phyloP scores from a whole-genome alignment of 2,329 filamentous ascomycete genomes.

The Bimuria novae-zelandiae region DNA sequence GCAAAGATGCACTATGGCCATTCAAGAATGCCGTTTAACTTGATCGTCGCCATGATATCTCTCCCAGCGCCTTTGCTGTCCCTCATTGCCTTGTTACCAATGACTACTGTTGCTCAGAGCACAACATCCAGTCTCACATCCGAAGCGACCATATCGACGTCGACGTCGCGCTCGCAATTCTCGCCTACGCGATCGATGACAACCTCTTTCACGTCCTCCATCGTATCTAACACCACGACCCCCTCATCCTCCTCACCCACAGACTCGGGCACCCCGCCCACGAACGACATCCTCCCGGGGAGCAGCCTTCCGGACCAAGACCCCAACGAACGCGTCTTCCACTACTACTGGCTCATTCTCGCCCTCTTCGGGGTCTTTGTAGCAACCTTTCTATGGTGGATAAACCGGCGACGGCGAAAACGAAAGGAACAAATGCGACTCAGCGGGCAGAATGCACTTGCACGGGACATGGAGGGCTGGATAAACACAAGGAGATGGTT shows the following conservation, averaged over 20 bases:
- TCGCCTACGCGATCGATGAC: conserved; percentile 4
- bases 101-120: not conserved
- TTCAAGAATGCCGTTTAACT: not conserved
- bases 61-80: conserved; percentile 4
- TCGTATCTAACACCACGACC: conserved; percentile 12
- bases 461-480: conserved; percentile 45
- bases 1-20: conserved; percentile 5
- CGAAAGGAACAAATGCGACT: conserved; percentile 32
- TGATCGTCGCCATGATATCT: not conserved
- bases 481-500: conserved; percentile 36
- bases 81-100: conserved; percentile 4
- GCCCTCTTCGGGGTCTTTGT: conserved; percentile 55
- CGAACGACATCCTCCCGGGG: conserved; percentile 15
- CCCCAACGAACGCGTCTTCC: conserved; percentile 40
- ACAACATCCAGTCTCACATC: not conserved
- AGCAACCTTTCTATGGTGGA: conserved; percentile 49
- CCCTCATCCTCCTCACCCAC: conserved; percentile 4
- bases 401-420: conserved; percentile 50
- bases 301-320: conserved; percentile 1
- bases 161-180: conserved; percentile 2
- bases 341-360: conserved; percentile 63
- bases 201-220: conserved; percentile 10
- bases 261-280: conserved; percentile 4
- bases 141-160: conserved; percentile 4
- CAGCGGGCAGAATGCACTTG: conserved; percentile 41